phyloP scores from a whole-genome alignment of 768 basidiomycete genomes.

The Gloeostereum incarnatum region DNA sequence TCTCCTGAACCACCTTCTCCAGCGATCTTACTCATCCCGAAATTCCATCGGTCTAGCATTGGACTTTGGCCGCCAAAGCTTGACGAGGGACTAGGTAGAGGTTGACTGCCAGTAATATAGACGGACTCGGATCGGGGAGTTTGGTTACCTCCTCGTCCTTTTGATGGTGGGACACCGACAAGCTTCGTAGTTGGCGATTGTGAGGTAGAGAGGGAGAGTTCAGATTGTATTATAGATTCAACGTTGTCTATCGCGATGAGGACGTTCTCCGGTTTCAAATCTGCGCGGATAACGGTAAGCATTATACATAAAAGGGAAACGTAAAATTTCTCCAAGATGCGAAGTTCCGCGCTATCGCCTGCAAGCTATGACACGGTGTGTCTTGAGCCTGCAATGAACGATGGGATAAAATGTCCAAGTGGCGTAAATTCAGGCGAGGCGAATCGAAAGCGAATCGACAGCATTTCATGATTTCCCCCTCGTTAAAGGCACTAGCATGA shows the following conservation, averaged over 20 bases:
- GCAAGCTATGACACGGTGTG: no score
- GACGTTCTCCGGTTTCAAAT: neutral
- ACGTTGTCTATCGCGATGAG: conserved; percentile 57
- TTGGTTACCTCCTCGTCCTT: conserved; percentile 93
- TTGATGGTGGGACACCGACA: conserved; percentile 88
- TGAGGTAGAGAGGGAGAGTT: conserved; percentile 45
- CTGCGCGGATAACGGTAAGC: neutral
- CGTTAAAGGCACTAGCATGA: neutral
- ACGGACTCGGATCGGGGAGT: conserved; percentile 75
- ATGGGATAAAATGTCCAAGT: no score
- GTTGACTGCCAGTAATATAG: conserved; percentile 89
- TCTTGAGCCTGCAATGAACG: no score
- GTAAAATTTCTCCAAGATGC: no score
- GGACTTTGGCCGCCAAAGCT: conserved; percentile 21
- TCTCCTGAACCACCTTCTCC: conserved; percentile 21
- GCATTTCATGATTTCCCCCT: no score
- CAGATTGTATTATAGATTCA: conserved; percentile 82
- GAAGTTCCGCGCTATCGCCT: no score
- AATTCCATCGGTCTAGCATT: conserved; percentile 79
- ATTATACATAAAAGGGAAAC: no score
- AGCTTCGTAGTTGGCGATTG: conserved; percentile 48
- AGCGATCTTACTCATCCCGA: conserved; percentile 90
- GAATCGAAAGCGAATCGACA: no score
- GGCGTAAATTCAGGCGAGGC: no score
- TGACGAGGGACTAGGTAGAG: conserved; percentile 71